Percentiles rank a stretch among this genome's conserved stretches.
phyloP scores from a whole-genome alignment of 2,329 filamentous ascomycete species.

The Orbilia ellipsospora region DNA sequence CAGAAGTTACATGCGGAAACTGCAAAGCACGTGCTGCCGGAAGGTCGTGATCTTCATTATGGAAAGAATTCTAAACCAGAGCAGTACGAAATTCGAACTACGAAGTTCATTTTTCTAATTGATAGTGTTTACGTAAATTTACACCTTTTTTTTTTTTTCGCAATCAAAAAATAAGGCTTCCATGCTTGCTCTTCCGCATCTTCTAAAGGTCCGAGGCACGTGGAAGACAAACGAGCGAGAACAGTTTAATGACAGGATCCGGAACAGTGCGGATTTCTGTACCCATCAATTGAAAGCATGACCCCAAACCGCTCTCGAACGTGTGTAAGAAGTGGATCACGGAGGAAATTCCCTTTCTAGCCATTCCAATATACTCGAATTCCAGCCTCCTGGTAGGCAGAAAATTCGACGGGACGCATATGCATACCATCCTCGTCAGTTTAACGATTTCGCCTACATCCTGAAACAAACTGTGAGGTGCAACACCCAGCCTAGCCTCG shows the following conservation, averaged over 20 bases:
- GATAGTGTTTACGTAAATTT: too few relatives aligned
- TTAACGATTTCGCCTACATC: constrained; percentile 27
- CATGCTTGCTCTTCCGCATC: neutral
- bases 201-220: constrained; percentile 13
- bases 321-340: constrained; percentile 32
- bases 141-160: too few relatives aligned
- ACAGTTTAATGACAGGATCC: neutral
- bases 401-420: constrained; percentile 33
- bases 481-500: constrained; percentile 13
- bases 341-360: constrained; percentile 9
- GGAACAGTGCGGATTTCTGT: neutral
- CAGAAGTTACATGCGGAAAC: too few relatives aligned
- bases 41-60: too few relatives aligned
- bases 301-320: constrained; percentile 1
- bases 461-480: constrained; percentile 49
- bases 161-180: too few relatives aligned
- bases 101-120: too few relatives aligned
- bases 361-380: constrained; percentile 1
- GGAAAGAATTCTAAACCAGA: too few relatives aligned
- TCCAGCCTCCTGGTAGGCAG: constrained; percentile 15
- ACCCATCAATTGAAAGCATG: neutral
- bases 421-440: constrained; percentile 45
- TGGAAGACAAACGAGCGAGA: constrained; percentile 1
- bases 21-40: too few relatives aligned
- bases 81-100: too few relatives aligned